Base-by-base conservation (phyloP, 2,329 filamentous ascomycete species). In the Metarhizium sp. region DNA sequence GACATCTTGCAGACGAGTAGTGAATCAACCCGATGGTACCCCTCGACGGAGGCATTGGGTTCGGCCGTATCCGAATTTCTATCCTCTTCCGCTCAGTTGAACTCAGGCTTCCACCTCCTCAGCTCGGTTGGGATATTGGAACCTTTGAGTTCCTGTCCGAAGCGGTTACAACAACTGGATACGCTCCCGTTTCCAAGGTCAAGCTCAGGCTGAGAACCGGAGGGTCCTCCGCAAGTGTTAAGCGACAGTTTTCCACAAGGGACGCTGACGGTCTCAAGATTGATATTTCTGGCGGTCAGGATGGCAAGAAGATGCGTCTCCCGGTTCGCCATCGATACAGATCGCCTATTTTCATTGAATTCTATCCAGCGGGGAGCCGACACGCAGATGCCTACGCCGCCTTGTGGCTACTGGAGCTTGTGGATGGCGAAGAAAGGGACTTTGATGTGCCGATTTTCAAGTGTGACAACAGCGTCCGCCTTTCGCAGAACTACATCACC, bases 61-160 rank as follows among this genome's bases (percentile, higher is more conserved):
- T 94, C 60, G 94, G 94, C 43, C 87, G 92, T 7, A 80, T 95
- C 57, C 86, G 92, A 45, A 87, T 99, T 61, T 95, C 90, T 0
- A 72, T 97, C 3, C 79, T 97, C 3, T 96, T 96, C 81, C 86
- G 92, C 32, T 92, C 89, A 32, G 82, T 96, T 47, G 92, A 96
- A 69, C 87, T 92, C 53, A 84, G 84, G 49, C 77, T 97, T 1
- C 92, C 92, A n/a, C 88, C 88, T 0, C 75, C 85, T 45, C 87
- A 96, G 70, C 80, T 96, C 4, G 91, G 92, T 10, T 97, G 92
- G 89, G 90, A 96, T 58, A 89, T 97, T 47, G 94, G 94, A 40
- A 96, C 92, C 0, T 96, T 97, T 65, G 87, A 96, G 65, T 95
- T 97, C 67, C 73, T 80, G 0, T 90, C 86, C 0, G 79, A 90